A percentile compares a stretch with the other conserved stretches of the same genome.
Conservation (phyloP, 768 basidiomycete genomes). For the Russula dissimulans region DNA sequence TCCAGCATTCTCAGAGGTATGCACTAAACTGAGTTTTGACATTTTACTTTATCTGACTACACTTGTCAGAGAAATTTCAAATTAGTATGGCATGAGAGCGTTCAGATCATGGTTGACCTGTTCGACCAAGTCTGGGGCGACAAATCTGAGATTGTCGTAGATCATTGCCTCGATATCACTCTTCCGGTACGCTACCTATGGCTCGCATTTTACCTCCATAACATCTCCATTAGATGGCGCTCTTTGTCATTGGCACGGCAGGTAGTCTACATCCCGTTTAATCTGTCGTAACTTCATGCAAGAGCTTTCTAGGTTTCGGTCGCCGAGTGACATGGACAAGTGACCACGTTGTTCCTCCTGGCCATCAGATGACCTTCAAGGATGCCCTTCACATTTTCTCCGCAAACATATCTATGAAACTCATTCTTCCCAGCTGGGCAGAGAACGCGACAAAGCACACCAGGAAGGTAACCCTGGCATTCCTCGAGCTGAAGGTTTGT, state of each 20-base stretch:
- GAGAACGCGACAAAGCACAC: conserved; percentile 30
- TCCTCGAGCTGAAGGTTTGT: conserved; percentile 36
- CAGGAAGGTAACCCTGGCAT: conserved; percentile 29
- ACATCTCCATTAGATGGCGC: conserved; percentile 34
- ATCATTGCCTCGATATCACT: conserved; percentile 45
- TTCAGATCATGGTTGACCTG: conserved; percentile 26
- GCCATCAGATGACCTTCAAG: conserved; percentile 42
- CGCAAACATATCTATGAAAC: conserved; percentile 29
- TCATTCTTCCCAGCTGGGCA: conserved; percentile 34
- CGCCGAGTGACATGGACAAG: conserved; percentile 41
- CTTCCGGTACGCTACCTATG: conserved; percentile 34
- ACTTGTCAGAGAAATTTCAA: conserved; percentile 27
- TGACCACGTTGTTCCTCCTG: conserved; percentile 31
- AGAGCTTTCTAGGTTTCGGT: conserved; percentile 33
- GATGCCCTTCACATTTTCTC: conserved; percentile 39
- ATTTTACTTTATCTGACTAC: not conserved
- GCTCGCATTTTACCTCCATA: no score
- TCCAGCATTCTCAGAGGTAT: conserved; percentile 57
- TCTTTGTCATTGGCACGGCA: conserved; percentile 47
- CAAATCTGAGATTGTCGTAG: conserved; percentile 31
- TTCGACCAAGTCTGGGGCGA: conserved; percentile 38
- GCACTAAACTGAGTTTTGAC: not conserved
- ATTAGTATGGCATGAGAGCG: conserved; percentile 33
- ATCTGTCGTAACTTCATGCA: not conserved
- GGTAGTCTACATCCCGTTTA: conserved; percentile 17